Evolutionary conservation across 83 land plant genomes (phyloP).

Genomic region (Isoetes engelmannii): DNA sequence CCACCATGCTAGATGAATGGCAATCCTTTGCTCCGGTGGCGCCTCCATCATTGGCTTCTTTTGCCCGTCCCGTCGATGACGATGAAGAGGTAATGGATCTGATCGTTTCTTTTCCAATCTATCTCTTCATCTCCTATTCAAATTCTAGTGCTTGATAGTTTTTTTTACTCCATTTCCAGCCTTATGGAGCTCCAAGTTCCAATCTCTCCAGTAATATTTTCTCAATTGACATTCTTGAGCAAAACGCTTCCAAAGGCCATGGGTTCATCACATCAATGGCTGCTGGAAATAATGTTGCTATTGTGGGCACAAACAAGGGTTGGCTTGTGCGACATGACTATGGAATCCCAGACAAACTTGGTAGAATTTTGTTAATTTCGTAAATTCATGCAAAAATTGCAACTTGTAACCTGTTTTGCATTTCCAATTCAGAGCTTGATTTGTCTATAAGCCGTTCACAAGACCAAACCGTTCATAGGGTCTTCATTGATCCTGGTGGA

Average conservation of each 20-base stretch:
- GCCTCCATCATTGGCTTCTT: too few species aligned
- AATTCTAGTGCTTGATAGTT: too few species aligned
- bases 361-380: constrained; percentile 23
- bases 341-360: constrained; percentile 51
- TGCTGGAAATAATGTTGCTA: constrained; percentile 85
- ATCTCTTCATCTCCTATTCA: too few species aligned
- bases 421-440: constrained; percentile 57
- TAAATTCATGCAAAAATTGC: background rate
- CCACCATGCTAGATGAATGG: too few species aligned
- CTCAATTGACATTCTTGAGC: constrained; percentile 62
- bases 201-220: constrained; percentile 32
- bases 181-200: too few species aligned
- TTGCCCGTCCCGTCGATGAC: too few species aligned
- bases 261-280: constrained; percentile 75
- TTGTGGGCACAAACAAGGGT: constrained; percentile 75
- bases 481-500: constrained; percentile 95
- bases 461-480: constrained; percentile 80
- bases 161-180: too few species aligned
- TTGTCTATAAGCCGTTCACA: constrained; percentile 56
- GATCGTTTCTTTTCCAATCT: too few species aligned
- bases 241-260: constrained; percentile 64
- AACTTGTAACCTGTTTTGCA: background rate
- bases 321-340: constrained; percentile 89
- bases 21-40: too few species aligned
- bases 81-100: too few species aligned